phyloP scores from a whole-genome alignment of 768 basidiomycete genomes.

The Termitomyces sp. region DNA sequence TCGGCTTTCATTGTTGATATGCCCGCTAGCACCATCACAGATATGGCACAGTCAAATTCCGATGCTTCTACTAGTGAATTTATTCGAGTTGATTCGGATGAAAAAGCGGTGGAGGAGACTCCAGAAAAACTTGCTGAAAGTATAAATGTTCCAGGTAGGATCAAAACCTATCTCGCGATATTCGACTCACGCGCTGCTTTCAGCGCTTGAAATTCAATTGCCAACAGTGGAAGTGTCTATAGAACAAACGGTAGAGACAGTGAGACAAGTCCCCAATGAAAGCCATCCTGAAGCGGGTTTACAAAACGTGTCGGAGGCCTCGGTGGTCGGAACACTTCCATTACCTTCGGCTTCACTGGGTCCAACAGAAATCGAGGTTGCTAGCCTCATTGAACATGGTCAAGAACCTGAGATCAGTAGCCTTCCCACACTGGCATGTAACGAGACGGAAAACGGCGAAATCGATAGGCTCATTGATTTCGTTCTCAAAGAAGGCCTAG shows the following conservation, averaged over 20 bases:
- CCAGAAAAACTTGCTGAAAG: background rate
- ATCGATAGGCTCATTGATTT: background rate
- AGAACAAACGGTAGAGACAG: background rate
- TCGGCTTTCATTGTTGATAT: background rate
- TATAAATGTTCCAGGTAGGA: background rate
- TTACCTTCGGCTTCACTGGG: background rate
- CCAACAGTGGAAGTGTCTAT: background rate
- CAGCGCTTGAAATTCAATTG: background rate
- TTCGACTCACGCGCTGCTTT: background rate
- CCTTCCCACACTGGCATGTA: background rate
- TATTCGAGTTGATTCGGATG: background rate
- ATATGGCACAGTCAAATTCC: background rate
- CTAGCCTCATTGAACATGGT: background rate
- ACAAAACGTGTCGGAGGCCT: background rate
- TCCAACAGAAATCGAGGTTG: background rate
- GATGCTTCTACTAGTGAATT: background rate
- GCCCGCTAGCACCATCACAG: background rate
- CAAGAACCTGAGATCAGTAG: background rate
- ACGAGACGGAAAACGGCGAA: background rate
- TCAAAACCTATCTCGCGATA: background rate
- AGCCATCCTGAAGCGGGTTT: background rate
- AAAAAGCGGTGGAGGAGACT: background rate
- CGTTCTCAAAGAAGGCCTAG: background rate
- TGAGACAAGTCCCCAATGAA: background rate
- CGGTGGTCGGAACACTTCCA: background rate